phyloP scores from a whole-genome alignment of 176 grass and related monocot genomes.

The Juncus effusus region DNA sequence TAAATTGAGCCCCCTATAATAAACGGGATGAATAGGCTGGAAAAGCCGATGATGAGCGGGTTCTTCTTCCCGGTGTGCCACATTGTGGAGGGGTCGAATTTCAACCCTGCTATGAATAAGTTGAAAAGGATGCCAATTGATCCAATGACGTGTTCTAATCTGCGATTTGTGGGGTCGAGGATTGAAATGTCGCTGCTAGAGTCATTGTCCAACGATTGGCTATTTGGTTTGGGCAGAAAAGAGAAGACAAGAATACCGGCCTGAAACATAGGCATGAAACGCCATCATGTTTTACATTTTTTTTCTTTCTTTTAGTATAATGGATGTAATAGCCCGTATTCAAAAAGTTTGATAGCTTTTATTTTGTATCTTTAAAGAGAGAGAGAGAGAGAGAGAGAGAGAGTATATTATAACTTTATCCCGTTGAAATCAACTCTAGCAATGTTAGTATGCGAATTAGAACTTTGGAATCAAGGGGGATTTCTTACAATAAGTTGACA shows the following conservation, averaged over 20 bases:
- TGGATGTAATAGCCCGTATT: neutral
- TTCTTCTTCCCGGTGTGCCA: constrained; percentile 20
- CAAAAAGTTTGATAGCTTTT: too few species aligned
- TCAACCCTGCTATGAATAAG: constrained; percentile 32
- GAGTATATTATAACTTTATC: neutral
- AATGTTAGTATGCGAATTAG: neutral
- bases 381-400: neutral
- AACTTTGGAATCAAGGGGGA: neutral
- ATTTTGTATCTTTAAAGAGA: neutral
- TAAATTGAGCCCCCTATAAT: neutral
- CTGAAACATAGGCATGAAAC: neutral
- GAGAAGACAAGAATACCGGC: constrained; percentile 6
- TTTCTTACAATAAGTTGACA: constrained; percentile 29
- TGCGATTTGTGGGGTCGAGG: neutral
- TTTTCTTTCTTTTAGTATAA: neutral
- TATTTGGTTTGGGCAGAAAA: neutral
- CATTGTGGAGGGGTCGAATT: constrained; percentile 19
- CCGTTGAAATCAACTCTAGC: too few species aligned
- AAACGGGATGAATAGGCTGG: constrained; percentile 19
- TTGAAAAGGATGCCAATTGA: constrained; percentile 21
- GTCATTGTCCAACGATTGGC: neutral
- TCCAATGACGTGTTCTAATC: neutral
- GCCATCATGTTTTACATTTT: neutral
- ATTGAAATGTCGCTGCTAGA: neutral
- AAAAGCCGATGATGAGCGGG: constrained; percentile 20